Conservation (phyloP, 176 grass and related monocot species). For the Avena atlantica region DNA sequence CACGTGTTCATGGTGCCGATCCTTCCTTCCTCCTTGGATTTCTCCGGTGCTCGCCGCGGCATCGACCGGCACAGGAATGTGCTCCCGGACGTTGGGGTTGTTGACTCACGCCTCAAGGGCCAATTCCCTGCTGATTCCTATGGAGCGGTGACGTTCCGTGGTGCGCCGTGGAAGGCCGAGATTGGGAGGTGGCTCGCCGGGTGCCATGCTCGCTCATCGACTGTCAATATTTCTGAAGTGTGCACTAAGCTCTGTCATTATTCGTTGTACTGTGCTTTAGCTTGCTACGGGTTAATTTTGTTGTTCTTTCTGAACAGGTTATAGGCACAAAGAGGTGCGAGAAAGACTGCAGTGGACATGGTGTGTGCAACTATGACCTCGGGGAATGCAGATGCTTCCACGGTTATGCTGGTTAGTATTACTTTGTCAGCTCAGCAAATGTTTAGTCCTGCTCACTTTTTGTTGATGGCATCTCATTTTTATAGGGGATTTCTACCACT, state of each 20-base stretch:
- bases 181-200: constrained; percentile 80
- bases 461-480: neutral
- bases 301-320: constrained; percentile 47
- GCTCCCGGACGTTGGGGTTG: neutral
- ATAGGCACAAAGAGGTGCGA: constrained; percentile 60
- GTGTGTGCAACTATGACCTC: constrained; percentile 80
- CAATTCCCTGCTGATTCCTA: constrained; percentile 60
- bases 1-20: constrained; percentile 69
- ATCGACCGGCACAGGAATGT: constrained; percentile 19
- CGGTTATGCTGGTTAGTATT: constrained; percentile 85
- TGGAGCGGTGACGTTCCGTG: constrained; percentile 56
- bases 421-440: constrained; percentile 17
- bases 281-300: constrained; percentile 15
- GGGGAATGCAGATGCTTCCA: constrained; percentile 97
- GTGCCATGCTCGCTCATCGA: constrained; percentile 49
- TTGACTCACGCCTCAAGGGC: constrained; percentile 47
- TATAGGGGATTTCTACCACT: neutral
- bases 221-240: constrained; percentile 72
- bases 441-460: neutral
- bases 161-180: constrained; percentile 72
- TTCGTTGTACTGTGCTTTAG: constrained; percentile 11
- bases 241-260: neutral
- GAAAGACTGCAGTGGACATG: constrained; percentile 66
- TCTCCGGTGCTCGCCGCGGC: constrained; percentile 33
- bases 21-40: constrained; percentile 59